Evolutionary conservation across 768 basidiomycete species (phyloP), one percentile per base, ranked within the genome.

Genomic region (Phlebiopsis flavidoalba): DNA sequence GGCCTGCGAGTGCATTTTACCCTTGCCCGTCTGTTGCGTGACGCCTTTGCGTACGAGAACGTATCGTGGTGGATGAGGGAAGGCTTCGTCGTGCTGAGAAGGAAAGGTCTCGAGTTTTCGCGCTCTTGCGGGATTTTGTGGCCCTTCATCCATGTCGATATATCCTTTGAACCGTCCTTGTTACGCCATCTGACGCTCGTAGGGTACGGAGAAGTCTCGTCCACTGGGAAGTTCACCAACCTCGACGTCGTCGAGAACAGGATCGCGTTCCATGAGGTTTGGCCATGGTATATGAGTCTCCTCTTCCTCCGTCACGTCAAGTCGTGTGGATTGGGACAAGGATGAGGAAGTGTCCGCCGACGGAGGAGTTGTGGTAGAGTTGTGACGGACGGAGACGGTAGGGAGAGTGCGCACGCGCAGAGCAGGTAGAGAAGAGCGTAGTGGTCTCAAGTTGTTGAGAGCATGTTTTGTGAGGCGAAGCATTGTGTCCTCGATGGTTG

Each of bases 1-100:
- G 56, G 83, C 83, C 55, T 80, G 72, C 17, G 85, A 81, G 26
- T 82, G 79, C 62, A 90, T 88, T 70, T 93, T 96, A 14, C 97
- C 97, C 75, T 98, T 98, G 59, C 89, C 88, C 0, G 95, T 98
- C 80, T 98, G 95, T 63, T 93, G 89, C 4, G 84, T 85, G 66
- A 95, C 88, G 46, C 85, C 76, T 6, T 86, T 36, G 54, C 10
- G 22, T 5, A 45, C 19, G 54, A 53, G 33, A 81, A 63, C 61
- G 64, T 63, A 83, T 61, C 60, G 82, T 0, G 76, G 64, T 63
- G 77, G 80, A 43, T 43, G 10, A 43, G 40, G 8, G 40, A 43
- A 43, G 40, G 40, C 17, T 17, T 12, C 12, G 40, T 43, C 40
- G 40, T 43, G 40, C 40, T 43, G 40, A 43, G 40, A 17, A 43